These are phyloP conservation scores for Sphagnurus paluster DNA, from an alignment of 1,284 basidiomycete species.

Conservation along the genomic window DNA sequence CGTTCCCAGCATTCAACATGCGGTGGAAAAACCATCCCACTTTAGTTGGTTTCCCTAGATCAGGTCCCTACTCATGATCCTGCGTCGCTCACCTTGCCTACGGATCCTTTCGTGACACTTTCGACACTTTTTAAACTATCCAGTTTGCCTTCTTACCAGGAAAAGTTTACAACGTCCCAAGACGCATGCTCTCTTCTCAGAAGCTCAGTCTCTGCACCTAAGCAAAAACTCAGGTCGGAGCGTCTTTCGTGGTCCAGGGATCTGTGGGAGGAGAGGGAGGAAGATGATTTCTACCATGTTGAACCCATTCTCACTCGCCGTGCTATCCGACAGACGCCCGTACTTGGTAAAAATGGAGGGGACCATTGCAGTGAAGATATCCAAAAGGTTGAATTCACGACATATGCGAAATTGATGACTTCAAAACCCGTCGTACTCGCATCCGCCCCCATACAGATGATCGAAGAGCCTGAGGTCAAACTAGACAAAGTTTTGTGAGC, in stretches of 20 bases:
- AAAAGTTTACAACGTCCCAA: conserved; percentile 39
- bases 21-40: conserved; percentile 1
- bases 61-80: conserved; percentile 49
- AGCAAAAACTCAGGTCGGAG: conserved; percentile 32
- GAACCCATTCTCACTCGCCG: conserved; percentile 23
- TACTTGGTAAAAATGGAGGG: conserved; percentile 15
- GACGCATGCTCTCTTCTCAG: conserved; percentile 42
- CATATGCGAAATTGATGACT: not conserved
- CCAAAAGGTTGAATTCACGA: conserved; percentile 8
- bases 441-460: conserved; percentile 19
- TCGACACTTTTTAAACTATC: conserved; percentile 31
- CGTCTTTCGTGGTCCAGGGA: conserved; percentile 24
- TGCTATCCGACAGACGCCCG: conserved; percentile 22
- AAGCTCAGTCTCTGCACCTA: conserved; percentile 17
- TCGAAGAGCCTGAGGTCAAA: conserved; percentile 23
- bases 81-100: conserved; percentile 45
- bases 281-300: conserved; percentile 15
- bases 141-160: conserved; percentile 40
- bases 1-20: not conserved
- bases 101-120: conserved; percentile 50
- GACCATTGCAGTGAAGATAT: not conserved
- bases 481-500: conserved; percentile 28
- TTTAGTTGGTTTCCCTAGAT: conserved; percentile 44
- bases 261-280: conserved; percentile 25
- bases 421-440: not conserved